Conservation (phyloP, 2,329 filamentous ascomycete genomes). For the Aureobasidium sp. region DNA sequence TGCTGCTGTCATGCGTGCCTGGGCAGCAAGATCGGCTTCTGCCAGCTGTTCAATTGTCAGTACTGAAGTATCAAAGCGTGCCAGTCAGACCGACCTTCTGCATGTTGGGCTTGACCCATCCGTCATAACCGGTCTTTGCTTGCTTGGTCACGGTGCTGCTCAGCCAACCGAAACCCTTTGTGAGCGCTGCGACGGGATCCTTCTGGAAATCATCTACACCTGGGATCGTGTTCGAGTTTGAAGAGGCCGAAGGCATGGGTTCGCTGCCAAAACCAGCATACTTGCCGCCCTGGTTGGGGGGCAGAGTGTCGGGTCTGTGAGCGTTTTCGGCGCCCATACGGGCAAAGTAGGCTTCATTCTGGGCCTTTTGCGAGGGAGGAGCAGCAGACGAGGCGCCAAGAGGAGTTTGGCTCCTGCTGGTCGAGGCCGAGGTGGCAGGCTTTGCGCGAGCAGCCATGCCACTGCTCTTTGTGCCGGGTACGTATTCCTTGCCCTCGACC, state of each 20-base stretch:
- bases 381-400: constrained; percentile 23
- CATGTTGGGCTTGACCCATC: constrained; percentile 87
- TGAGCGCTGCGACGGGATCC: constrained; percentile 81
- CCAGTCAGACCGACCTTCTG: constrained; percentile 51
- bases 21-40: constrained; percentile 51
- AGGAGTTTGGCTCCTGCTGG: constrained; percentile 25
- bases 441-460: constrained; percentile 19
- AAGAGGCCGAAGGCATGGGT: constrained; percentile 47
- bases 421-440: constrained; percentile 21
- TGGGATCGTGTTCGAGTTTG: constrained; percentile 45
- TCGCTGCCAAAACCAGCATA: constrained; percentile 85
- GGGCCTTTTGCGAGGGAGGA: constrained; percentile 42
- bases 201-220: constrained; percentile 83
- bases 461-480: constrained; percentile 47
- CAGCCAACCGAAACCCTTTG: constrained; percentile 93
- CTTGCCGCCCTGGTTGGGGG: constrained; percentile 87
- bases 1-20: constrained; percentile 54
- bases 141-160: constrained; percentile 80
- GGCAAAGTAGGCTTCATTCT: constrained; percentile 86
- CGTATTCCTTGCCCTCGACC: constrained; percentile 81
- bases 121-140: constrained; percentile 83
- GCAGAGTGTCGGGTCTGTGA: constrained; percentile 61
- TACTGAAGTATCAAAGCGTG: not conserved
- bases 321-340: constrained; percentile 79
- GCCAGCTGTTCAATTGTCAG: constrained; percentile 52